Evolutionary conservation across 78 protist genomes (phyloP).

Genomic region (Mastigamoeba balamuthi): DNA sequence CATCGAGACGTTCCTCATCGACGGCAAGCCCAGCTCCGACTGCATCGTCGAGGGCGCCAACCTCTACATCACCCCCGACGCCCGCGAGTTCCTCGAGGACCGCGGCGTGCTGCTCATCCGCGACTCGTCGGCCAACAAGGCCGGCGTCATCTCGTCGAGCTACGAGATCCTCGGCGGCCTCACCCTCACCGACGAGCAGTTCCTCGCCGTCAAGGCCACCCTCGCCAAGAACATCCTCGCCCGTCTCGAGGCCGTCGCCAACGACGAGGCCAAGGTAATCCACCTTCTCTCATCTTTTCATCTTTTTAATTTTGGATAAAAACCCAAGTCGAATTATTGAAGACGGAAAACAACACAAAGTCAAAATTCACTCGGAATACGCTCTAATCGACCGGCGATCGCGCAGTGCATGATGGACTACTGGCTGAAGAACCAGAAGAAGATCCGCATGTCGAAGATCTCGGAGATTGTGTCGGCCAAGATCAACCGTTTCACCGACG

Average conservation of each 20-base stretch:
- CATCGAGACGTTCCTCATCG: slow-evolving; percentile 9
- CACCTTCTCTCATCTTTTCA: too few relatives aligned
- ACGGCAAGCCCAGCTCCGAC: slow-evolving; percentile 36
- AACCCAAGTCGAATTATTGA: too few relatives aligned
- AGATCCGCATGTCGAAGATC: not conserved
- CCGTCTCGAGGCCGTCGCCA: not conserved
- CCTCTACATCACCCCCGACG: slow-evolving; percentile 76
- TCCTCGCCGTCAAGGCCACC: not conserved
- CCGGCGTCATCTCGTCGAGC: slow-evolving; percentile 83
- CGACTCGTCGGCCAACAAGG: slow-evolving; percentile 84
- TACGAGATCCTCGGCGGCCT: slow-evolving; percentile 74
- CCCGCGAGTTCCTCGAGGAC: slow-evolving; percentile 70
- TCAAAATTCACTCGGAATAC: too few relatives aligned
- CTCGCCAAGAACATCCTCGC: not conserved
- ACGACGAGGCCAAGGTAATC: not conserved
- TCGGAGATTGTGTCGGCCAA: not conserved
- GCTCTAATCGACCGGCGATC: too few relatives aligned
- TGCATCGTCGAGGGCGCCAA: slow-evolving; percentile 89
- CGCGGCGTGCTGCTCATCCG: slow-evolving; percentile 66
- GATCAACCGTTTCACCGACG: not conserved
- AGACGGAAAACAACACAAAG: too few relatives aligned
- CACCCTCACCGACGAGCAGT: slow-evolving; percentile 57
- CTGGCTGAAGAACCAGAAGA: not conserved
- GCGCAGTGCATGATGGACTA: not conserved
- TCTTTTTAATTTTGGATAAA: too few relatives aligned